phyloP scores from a whole-genome alignment of 179 eudicot species.

The Actinidia polygama region DNA sequence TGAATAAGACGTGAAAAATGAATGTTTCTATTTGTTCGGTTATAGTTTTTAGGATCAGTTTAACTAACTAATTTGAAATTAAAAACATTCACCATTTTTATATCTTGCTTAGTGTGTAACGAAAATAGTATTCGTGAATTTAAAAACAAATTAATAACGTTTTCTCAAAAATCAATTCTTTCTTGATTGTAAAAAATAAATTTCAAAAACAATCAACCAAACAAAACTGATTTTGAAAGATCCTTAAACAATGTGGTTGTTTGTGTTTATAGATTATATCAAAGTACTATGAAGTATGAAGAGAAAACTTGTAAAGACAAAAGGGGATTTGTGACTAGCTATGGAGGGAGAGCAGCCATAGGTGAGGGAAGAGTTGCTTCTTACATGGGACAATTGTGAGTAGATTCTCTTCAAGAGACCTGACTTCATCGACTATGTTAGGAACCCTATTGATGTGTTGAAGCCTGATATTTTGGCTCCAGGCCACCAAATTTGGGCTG shows the following conservation, averaged over 20 bases:
- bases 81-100: too few relatives aligned
- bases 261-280: slow-evolving; percentile 59
- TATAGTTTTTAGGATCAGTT: too few relatives aligned
- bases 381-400: slow-evolving; percentile 64
- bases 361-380: slow-evolving; percentile 82
- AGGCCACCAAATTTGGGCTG: slow-evolving; percentile 97
- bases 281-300: slow-evolving; percentile 69
- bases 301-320: slow-evolving; percentile 49
- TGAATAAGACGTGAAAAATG: too few relatives aligned
- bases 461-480: slow-evolving; percentile 95
- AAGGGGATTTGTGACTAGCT: slow-evolving; percentile 47
- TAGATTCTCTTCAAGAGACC: slow-evolving; percentile 92
- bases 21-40: too few relatives aligned
- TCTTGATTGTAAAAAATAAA: too few relatives aligned
- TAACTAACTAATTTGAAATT: too few relatives aligned
- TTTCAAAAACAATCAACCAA: neutral
- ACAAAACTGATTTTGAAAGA: neutral
- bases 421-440: slow-evolving; percentile 56
- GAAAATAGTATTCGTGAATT: too few relatives aligned
- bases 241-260: neutral
- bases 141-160: too few relatives aligned
- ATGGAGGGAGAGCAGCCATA: slow-evolving; percentile 67
- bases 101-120: too few relatives aligned
- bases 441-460: slow-evolving; percentile 64
- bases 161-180: too few relatives aligned